phyloP scores from a whole-genome alignment of 139 green algal species.

The Monoraphidium neglectum region DNA sequence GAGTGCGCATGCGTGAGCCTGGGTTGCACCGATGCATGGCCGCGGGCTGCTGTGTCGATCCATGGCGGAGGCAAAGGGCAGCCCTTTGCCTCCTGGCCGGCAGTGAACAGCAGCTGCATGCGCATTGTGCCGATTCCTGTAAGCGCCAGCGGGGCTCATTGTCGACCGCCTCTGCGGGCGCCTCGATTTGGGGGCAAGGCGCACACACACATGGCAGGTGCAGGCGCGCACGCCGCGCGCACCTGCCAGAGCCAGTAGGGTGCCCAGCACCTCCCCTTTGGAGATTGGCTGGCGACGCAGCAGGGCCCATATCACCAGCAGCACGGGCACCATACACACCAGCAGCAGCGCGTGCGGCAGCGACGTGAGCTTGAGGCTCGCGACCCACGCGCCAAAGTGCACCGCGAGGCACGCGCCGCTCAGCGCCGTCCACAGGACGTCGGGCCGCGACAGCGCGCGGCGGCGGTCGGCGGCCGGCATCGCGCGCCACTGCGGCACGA shows the following conservation, averaged over 20 bases:
- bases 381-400: slow-evolving; percentile 79
- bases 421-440: slow-evolving; percentile 24
- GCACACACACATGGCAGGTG: too few relatives aligned
- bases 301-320: slow-evolving; percentile 56
- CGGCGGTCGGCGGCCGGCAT: slow-evolving; percentile 13
- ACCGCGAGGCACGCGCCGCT: slow-evolving; percentile 65
- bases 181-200: too few relatives aligned
- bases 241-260: slow-evolving; percentile 46
- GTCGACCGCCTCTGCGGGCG: not conserved
- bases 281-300: slow-evolving; percentile 66
- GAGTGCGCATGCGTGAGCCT: not conserved
- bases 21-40: not conserved
- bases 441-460: slow-evolving; percentile 5
- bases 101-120: not conserved
- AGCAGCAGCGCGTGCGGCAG: slow-evolving; percentile 82
- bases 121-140: not conserved
- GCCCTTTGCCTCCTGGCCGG: not conserved
- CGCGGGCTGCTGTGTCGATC: not conserved
- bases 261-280: slow-evolving; percentile 52
- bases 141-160: not conserved
- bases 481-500: slow-evolving; percentile 45
- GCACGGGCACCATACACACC: slow-evolving; percentile 69
- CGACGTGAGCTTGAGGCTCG: slow-evolving; percentile 64
- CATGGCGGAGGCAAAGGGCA: not conserved
- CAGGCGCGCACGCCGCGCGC: too few relatives aligned